phyloP scores from a whole-genome alignment of 805 yeast genomes.

The Ogataea polymorpha region DNA sequence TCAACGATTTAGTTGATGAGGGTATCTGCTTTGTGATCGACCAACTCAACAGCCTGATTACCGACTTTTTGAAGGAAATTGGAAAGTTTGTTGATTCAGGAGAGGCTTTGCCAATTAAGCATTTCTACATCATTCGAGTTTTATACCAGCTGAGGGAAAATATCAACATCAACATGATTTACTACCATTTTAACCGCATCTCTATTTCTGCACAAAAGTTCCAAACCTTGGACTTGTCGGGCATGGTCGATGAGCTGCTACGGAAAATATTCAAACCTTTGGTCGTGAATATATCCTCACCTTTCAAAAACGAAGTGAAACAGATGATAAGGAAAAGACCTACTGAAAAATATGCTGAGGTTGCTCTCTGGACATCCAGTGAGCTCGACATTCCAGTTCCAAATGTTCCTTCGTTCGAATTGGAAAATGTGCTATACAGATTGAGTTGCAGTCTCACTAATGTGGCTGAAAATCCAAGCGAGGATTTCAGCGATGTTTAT shows the following conservation, averaged over 20 bases:
- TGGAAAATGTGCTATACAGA: slow-evolving; percentile 20
- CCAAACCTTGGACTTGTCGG: slow-evolving; percentile 14
- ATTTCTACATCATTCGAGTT: slow-evolving; percentile 26
- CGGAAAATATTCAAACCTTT: slow-evolving; percentile 13
- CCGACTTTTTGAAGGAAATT: slow-evolving; percentile 16
- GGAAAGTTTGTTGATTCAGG: slow-evolving; percentile 1
- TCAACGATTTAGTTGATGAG: slow-evolving; percentile 16
- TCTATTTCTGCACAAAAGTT: slow-evolving; percentile 2
- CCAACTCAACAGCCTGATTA: slow-evolving; percentile 18
- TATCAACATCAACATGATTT: slow-evolving; percentile 18
- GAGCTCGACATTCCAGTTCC: slow-evolving; percentile 15
- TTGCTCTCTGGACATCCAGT: slow-evolving; percentile 19
- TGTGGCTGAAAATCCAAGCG: slow-evolving; percentile 13
- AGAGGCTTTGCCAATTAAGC: slow-evolving; percentile 12
- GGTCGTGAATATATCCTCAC: slow-evolving; percentile 6
- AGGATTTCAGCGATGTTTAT: slow-evolving; percentile 31
- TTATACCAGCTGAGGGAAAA: slow-evolving; percentile 24
- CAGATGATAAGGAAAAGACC: slow-evolving; percentile 12
- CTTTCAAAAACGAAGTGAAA: slow-evolving; percentile 10
- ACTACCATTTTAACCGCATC: slow-evolving; percentile 10
- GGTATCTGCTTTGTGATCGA: slow-evolving; percentile 15
- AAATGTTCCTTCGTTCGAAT: slow-evolving; percentile 23
- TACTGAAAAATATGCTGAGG: slow-evolving; percentile 18
- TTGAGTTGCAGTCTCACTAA: slow-evolving; percentile 16
- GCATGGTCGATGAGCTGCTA: slow-evolving; percentile 16